Base-by-base conservation (phyloP, 1,284 basidiomycete species). In the Trametes pubescens region DNA sequence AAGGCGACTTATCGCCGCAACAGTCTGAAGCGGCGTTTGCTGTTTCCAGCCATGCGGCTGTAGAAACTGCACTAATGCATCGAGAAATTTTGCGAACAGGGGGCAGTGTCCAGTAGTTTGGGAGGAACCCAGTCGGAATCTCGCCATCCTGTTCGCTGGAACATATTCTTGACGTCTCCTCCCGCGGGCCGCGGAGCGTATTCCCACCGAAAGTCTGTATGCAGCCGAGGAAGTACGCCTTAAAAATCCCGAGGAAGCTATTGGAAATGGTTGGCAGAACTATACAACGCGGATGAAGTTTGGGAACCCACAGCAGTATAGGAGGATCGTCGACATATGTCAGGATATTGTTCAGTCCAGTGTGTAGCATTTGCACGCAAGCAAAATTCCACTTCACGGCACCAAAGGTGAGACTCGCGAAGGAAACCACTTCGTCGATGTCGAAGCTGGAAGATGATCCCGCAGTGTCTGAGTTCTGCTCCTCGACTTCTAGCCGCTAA, bases 11-110 rank as follows among this genome's bases (percentile, higher is more conserved):
- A 56, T 48, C 49, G n/a, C 59, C 60, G 53, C 60, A 56, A 48
- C n/a, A 49, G 21, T 51, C 54, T 51, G 60, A 56, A 38, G 48
- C 54, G 60, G 53, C 18, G 47, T 8, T 51, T 61, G 8, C 60
- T 52, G 24, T 26, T 51, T 61, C 51, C 32, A 37, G 37, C 16
- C 44, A 14, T 38, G n/a, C 24, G 29, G 16, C 46, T 32, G 49
- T 11, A 54, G 22, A 35, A 54, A 13, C 1, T 21, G 22, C 2
- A 26, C 14, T 11, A 34, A 13, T 22, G 22, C 34, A 16, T 38
- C 32, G 59, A 44, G 49, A 21, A 38, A 38, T 37, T 29, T 38
- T n/a, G 40, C 40, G 44, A n/a, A 38, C 13, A 24, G 8, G 34
- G 18, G 59, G 32, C 34, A 35, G 44, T 29, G 51, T 47, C 35